Percentiles rank a stretch among this genome's conserved stretches.
Evolutionary conservation across 495 filamentous ascomycete species (phyloP).

Genomic region (Amphirosellinia nigrospora): DNA sequence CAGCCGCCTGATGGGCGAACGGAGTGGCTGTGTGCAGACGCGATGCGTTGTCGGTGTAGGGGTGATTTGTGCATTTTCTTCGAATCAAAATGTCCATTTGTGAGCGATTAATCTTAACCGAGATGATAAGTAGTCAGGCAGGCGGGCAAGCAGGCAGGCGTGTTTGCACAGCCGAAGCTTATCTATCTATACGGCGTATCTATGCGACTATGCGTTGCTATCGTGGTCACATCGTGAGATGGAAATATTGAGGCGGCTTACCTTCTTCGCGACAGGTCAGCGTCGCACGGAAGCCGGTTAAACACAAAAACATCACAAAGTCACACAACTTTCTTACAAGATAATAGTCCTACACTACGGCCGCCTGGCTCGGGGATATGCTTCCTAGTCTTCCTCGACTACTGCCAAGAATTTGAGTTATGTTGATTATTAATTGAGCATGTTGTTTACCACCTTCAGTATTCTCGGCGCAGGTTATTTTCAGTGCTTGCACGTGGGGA

Average conservation of each 20-base stretch:
- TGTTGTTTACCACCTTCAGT: neutral
- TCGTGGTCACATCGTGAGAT: neutral
- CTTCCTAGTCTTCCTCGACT: neutral
- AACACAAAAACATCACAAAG: neutral
- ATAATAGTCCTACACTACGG: neutral
- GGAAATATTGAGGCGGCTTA: neutral
- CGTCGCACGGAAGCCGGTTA: neutral
- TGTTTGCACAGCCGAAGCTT: neutral
- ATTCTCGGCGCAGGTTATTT: neutral
- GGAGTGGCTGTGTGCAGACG: conserved; percentile 6
- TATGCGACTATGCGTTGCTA: neutral
- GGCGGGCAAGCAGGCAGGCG: neutral
- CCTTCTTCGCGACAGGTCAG: neutral
- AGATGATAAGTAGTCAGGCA: neutral
- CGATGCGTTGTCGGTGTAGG: neutral
- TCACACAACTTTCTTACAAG: neutral
- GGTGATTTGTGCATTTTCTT: neutral
- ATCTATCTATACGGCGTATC: conserved; percentile 6
- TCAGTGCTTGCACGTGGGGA: neutral
- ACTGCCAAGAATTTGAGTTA: neutral
- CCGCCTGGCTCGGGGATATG: neutral
- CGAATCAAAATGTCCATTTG: neutral
- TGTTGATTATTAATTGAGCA: neutral
- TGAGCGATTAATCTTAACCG: neutral
- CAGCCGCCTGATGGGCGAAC: neutral